phyloP scores from a whole-genome alignment of 2,329 filamentous ascomycete species.

The Verticillium alfalfae region DNA sequence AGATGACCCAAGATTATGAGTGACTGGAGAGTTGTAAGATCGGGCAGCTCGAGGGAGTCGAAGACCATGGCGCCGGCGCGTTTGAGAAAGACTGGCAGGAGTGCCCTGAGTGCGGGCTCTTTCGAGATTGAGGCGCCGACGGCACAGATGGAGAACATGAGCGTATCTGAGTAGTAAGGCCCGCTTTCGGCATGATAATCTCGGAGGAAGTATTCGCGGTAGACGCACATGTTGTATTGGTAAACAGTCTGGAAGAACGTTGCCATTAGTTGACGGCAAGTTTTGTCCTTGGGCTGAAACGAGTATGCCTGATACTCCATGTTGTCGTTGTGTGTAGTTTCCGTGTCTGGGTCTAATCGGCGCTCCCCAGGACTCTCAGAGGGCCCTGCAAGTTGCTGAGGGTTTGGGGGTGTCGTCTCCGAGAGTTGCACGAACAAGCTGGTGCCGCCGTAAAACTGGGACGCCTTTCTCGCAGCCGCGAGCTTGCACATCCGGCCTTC shows the following conservation, averaged over 20 bases:
- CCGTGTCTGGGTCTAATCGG: not conserved
- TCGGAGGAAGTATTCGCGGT: conserved; percentile 43
- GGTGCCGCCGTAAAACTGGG: conserved; percentile 43
- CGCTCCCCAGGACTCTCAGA: not conserved
- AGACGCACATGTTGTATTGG: conserved; percentile 43
- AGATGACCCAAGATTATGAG: conserved; percentile 38
- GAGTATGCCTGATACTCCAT: conserved; percentile 15
- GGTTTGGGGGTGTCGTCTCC: conserved; percentile 3
- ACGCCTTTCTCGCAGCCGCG: conserved; percentile 25
- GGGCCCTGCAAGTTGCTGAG: not conserved
- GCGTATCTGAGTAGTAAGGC: conserved; percentile 42
- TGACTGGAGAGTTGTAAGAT: conserved; percentile 40
- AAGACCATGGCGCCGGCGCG: conserved; percentile 40
- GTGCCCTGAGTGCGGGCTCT: conserved; percentile 22
- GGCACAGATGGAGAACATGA: conserved; percentile 42
- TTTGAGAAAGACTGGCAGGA: conserved; percentile 36
- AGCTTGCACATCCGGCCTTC: conserved; percentile 30
- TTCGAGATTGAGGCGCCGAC: conserved; percentile 41
- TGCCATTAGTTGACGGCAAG: conserved; percentile 38
- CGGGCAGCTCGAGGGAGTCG: conserved; percentile 35
- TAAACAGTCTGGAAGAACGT: conserved; percentile 42
- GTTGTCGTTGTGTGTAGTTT: not conserved
- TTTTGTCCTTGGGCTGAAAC: conserved; percentile 36
- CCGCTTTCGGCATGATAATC: conserved; percentile 41
- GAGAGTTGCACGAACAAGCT: conserved; percentile 31